phyloP scores from a whole-genome alignment of 192 early-diverging fungal genomes.

The Geranomyces variabilis region DNA sequence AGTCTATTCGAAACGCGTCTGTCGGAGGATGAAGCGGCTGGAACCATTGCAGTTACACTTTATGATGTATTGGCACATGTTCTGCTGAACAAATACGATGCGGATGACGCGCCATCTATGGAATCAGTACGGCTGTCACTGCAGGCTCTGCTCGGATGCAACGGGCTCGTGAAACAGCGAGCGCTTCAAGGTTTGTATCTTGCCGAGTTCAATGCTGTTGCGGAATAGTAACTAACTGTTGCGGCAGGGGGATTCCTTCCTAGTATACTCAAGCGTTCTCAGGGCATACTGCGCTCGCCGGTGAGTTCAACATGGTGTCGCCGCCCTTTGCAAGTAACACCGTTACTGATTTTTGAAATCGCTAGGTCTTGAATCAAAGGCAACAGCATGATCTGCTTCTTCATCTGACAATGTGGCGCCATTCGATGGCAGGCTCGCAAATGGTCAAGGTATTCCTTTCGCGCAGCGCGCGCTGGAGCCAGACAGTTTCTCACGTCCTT shows the following conservation, averaged over 20 bases:
- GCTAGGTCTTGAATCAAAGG: slow-evolving; percentile 17
- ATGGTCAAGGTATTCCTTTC: slow-evolving; percentile 34
- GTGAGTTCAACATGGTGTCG: not conserved
- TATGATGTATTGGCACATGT: slow-evolving; percentile 19
- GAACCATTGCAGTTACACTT: slow-evolving; percentile 19
- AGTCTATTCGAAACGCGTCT: not conserved
- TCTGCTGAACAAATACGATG: slow-evolving; percentile 5
- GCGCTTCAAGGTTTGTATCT: slow-evolving; percentile 26
- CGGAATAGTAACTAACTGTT: not conserved
- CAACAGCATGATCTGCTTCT: slow-evolving; percentile 26
- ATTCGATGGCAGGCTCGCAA: slow-evolving; percentile 32
- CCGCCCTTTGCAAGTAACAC: too few species aligned
- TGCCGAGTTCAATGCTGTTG: not conserved
- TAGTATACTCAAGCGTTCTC: not conserved
- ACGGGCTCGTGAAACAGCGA: slow-evolving; percentile 27
- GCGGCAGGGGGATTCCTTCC: not conserved
- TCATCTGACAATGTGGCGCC: slow-evolving; percentile 32
- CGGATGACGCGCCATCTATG: slow-evolving; percentile 15
- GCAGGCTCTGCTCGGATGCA: slow-evolving; percentile 38
- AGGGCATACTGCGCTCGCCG: not conserved
- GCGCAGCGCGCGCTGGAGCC: not conserved
- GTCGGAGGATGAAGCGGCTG: not conserved
- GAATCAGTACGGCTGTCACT: slow-evolving; percentile 36
- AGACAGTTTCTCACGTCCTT: not conserved
- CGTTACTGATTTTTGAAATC: not conserved